Conservation (phyloP, 140 eudicot genomes). For the Stevia rebaudiana region DNA sequence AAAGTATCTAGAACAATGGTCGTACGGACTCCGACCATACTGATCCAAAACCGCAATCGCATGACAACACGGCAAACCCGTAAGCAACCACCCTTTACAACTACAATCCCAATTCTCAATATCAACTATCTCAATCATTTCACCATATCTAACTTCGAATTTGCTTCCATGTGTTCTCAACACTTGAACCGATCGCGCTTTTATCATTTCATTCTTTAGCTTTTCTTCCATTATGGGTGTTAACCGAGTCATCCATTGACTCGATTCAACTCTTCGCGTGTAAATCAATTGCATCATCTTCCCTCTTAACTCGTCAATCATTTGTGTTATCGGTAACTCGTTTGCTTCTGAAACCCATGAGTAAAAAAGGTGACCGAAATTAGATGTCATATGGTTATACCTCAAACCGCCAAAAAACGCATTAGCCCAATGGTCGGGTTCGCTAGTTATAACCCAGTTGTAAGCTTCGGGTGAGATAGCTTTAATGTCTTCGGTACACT, state of each 20-base stretch:
- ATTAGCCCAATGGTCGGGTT: constrained; percentile 44
- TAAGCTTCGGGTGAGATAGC: constrained; percentile 40
- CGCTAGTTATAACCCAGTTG: constrained; percentile 41
- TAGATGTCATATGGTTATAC: constrained; percentile 42
- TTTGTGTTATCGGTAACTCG: constrained; percentile 42
- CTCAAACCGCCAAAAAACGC: constrained; percentile 40
- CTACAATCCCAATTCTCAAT: constrained; percentile 46
- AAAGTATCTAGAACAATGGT: constrained; percentile 38
- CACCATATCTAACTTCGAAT: constrained; percentile 36
- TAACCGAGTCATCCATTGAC: constrained; percentile 38
- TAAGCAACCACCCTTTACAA: constrained; percentile 40
- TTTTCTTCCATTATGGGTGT: constrained; percentile 46
- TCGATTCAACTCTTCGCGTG: constrained; percentile 41
- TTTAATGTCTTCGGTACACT: constrained; percentile 38
- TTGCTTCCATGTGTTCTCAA: constrained; percentile 34
- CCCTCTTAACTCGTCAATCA: constrained; percentile 41
- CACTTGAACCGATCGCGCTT: constrained; percentile 35
- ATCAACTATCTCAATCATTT: constrained; percentile 32
- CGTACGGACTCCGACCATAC: constrained; percentile 37
- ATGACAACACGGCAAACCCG: constrained; percentile 43
- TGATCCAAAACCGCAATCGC: constrained; percentile 40
- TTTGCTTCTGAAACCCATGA: constrained; percentile 46
- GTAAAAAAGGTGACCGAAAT: constrained; percentile 36
- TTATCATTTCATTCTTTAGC: constrained; percentile 32
- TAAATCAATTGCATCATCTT: constrained; percentile 40